phyloP scores from a whole-genome alignment of 2,329 filamentous ascomycete species.

The Rhinocladiella mackenziei region DNA sequence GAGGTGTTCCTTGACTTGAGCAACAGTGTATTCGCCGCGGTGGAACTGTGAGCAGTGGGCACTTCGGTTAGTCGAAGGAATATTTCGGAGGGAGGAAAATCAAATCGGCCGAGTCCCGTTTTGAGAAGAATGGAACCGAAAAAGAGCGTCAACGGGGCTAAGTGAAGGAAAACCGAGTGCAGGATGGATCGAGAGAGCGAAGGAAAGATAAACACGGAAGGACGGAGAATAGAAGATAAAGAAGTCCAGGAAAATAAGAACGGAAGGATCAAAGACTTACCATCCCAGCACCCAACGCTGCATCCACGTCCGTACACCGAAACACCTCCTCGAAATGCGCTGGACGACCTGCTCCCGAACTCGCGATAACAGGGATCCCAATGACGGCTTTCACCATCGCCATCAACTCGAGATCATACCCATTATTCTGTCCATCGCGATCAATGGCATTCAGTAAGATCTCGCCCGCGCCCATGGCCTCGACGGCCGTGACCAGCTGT shows the following conservation, averaged over 20 bases:
- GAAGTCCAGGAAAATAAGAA: not conserved
- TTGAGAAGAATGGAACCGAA: not conserved
- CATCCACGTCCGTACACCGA: conserved; percentile 77
- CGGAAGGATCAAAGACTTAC: conserved; percentile 44
- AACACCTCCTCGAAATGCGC: conserved; percentile 91
- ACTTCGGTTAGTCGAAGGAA: too few species aligned
- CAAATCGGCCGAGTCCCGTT: too few species aligned
- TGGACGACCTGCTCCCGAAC: conserved; percentile 84
- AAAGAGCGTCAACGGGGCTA: not conserved
- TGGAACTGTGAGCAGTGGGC: conserved; percentile 61
- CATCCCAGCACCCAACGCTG: conserved; percentile 92
- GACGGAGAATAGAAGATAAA: not conserved
- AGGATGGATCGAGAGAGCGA: not conserved
- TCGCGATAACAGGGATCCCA: conserved; percentile 91
- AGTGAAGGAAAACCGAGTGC: not conserved
- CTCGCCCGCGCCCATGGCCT: conserved; percentile 93
- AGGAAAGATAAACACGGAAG: not conserved
- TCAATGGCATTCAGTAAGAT: conserved; percentile 97
- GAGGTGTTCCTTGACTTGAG: conserved; percentile 84
- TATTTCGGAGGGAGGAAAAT: too few species aligned
- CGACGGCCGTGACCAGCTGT: conserved; percentile 80
- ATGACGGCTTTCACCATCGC: conserved; percentile 80
- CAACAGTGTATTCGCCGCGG: conserved; percentile 88
- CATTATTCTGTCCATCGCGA: conserved; percentile 88
- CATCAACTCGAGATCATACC: conserved; percentile 92